Conservation (phyloP, 2,329 filamentous ascomycete species). For the Clathrospora elynae region DNA sequence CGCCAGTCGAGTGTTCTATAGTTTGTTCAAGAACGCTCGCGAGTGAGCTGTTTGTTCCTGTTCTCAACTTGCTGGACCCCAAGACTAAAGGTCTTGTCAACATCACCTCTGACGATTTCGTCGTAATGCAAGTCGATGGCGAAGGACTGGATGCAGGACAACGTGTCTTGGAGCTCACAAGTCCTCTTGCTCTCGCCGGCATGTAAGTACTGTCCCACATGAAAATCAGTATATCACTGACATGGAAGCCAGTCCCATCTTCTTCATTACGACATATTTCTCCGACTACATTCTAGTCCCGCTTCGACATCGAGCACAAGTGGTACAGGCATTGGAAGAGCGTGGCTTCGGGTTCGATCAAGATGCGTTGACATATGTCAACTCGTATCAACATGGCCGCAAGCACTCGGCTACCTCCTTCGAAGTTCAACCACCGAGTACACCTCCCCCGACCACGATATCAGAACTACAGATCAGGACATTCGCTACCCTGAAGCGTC, state of each 20-base stretch:
- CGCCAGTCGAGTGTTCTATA: constrained; percentile 88
- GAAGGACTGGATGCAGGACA: constrained; percentile 90
- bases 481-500: constrained; percentile 79
- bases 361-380: constrained; percentile 65
- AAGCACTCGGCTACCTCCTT: constrained; percentile 54
- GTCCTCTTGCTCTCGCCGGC: constrained; percentile 85
- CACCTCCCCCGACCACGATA: constrained; percentile 77
- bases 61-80: constrained; percentile 66
- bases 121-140: constrained; percentile 87
- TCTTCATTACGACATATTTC: constrained; percentile 98
- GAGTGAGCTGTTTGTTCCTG: constrained; percentile 73
- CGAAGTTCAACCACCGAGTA: constrained; percentile 61
- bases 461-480: constrained; percentile 81
- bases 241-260: constrained; percentile 69
- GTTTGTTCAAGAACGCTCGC: constrained; percentile 82
- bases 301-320: constrained; percentile 70
- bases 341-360: constrained; percentile 83
- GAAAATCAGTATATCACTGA: constrained; percentile 7
- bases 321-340: constrained; percentile 75
- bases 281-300: constrained; percentile 96
- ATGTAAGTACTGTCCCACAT: constrained; percentile 60
- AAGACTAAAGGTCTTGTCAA: constrained; percentile 58
- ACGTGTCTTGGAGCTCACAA: constrained; percentile 88
- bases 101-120: constrained; percentile 82
- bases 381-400: constrained; percentile 56